phyloP scores from a whole-genome alignment of 2,329 filamentous ascomycete genomes.

The Amauroascus niger region DNA sequence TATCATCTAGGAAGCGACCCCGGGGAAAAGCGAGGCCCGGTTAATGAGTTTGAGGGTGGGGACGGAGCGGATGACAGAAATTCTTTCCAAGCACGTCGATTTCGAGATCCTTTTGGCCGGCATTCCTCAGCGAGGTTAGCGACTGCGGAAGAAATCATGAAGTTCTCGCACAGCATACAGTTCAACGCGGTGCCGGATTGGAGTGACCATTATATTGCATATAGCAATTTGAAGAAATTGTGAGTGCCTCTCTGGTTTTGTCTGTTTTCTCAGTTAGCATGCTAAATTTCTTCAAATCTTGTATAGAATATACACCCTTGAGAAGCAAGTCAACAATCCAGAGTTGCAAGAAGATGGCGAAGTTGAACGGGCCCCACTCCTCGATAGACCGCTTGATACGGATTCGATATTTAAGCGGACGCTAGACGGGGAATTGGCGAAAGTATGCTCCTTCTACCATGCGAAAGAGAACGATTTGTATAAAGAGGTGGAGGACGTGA shows the following conservation, averaged over 20 bases:
- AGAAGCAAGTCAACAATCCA: constrained; percentile 65
- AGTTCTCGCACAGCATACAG: constrained; percentile 98
- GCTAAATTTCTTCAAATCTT: not conserved
- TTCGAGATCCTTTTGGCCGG: not conserved
- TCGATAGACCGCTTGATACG: constrained; percentile 58
- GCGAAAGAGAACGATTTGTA: constrained; percentile 82
- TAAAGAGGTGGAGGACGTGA: constrained; percentile 66
- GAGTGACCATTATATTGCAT: constrained; percentile 96
- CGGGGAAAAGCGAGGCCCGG: not conserved
- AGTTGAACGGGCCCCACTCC: constrained; percentile 74
- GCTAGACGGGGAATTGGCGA: constrained; percentile 82
- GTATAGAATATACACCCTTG: constrained; percentile 79
- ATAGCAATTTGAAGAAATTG: constrained; percentile 98
- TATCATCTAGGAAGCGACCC: not conserved
- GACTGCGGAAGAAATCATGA: constrained; percentile 75
- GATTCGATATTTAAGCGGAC: constrained; percentile 73
- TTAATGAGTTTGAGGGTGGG: constrained; percentile 2
- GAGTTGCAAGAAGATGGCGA: constrained; percentile 50
- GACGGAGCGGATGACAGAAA: constrained; percentile 21
- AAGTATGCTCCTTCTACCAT: constrained; percentile 83
- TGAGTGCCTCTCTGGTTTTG: constrained; percentile 39
- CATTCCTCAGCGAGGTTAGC: constrained; percentile 43
- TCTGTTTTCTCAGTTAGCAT: constrained; percentile 8
- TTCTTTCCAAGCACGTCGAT: not conserved
- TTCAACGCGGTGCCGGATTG: constrained; percentile 99